Base-by-base conservation (phyloP, 2,329 filamentous ascomycete genomes). In the Colletotrichum paranaense region DNA sequence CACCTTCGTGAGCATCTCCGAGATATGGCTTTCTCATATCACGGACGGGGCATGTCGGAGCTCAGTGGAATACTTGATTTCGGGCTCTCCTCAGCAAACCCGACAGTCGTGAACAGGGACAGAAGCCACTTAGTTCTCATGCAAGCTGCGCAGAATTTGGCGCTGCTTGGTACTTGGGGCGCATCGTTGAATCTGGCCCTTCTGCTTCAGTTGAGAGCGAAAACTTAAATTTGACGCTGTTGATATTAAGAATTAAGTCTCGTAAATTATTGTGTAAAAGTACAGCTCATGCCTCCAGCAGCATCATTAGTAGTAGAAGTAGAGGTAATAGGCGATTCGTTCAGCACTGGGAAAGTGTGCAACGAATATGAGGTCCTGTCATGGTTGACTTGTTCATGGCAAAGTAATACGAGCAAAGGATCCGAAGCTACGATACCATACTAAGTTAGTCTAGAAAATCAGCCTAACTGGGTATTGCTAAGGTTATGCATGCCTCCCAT, bases 151-250 rank as follows among this genome's bases (percentile, higher is more conserved):
- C 68, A 62, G 35, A 56, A 38, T n/a, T 46, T 68, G 2, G 52
- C 38, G 19, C 56, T 30, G 7, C 49, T 72, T 26, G 68, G 68
- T 5, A 72, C 64, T n/a, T 72, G 56, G 63, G 68, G 68, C 2
- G 49, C 64, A 11, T 62, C 63, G 6, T 26, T 68, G 1, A 72
- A 67, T 11, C 26, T 72, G 24, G 68, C 68, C 1, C 28, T 56
- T 22, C 22, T 72, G 2, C 57, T 62, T 7, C 35, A 58, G 49
- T n/a, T 62, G 0, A 46, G 64, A 35, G 63, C 63, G 32, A n/a
- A 28, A 24, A 28, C 26, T 28, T 55, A 28, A 9, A 4, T 24
- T 42, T 42, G 38, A 42, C 38, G 28, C 19, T 16, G 1, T 26
- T 11, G 38, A 22, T 16, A 28, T 38, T n/a, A 55, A 52, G 12